phyloP scores from a whole-genome alignment of 352 stramenopile species.

The Pythium pyrilobum region DNA sequence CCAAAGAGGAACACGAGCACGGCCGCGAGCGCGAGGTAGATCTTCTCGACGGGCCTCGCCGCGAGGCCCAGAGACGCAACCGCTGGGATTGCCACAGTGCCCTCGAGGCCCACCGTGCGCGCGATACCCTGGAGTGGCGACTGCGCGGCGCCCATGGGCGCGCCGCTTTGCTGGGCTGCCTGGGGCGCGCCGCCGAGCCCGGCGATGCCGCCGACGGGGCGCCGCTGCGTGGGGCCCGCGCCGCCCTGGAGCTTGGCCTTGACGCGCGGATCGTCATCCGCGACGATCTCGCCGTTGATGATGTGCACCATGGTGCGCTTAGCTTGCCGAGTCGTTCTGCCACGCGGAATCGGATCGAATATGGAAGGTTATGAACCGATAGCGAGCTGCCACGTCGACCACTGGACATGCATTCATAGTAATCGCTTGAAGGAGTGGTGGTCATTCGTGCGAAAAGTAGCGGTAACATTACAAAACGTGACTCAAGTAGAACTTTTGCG shows the following conservation, averaged over 20 bases:
- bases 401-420: no score
- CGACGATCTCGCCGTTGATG: constrained; percentile 85
- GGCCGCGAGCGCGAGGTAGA: constrained; percentile 51
- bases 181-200: constrained; percentile 3
- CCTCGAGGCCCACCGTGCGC: constrained; percentile 53
- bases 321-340: background rate
- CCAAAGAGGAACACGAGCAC: constrained; percentile 58
- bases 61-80: constrained; percentile 42
- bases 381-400: no score
- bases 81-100: constrained; percentile 48
- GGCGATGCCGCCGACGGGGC: background rate
- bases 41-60: constrained; percentile 56
- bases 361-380: no score
- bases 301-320: constrained; percentile 72
- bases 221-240: constrained; percentile 4
- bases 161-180: constrained; percentile 1
- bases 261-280: constrained; percentile 78
- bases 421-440: no score
- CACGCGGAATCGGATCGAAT: background rate
- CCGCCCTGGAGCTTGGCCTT: constrained; percentile 20
- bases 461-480: no score
- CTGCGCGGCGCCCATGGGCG: background rate
- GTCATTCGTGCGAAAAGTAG: no score
- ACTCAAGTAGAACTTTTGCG: no score
- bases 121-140: constrained; percentile 48